Evolutionary conservation across 441 rosid species (phyloP), one percentile per base, ranked within the genome.

Genomic region (Croton laevigatus): DNA sequence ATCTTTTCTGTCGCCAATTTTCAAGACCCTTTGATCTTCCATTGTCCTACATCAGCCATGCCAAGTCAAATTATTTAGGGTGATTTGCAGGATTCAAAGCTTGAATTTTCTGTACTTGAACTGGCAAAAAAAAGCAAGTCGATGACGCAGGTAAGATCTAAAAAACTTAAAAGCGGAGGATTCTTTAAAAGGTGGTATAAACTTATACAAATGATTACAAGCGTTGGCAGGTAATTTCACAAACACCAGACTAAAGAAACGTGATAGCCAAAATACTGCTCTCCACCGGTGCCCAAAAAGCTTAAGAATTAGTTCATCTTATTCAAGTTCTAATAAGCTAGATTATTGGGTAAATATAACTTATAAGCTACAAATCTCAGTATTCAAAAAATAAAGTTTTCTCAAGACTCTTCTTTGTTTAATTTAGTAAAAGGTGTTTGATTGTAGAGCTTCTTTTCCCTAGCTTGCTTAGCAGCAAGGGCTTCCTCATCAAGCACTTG

Each of bases 401-500:
- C 73, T 85, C 76, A 85, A 65, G 94, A 81, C 71, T 87, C 91
- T 77, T 93, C 90, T 64, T 87, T 87, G 82, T 76, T 85, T 71
- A 88, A 73, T 67, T 87, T 86, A 37, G 88, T 79, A 16, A 84
- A 78, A 32, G 78, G 74, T 70, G 81, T 80, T 72, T 78, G 84
- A 1, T 78, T 68, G 53, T 73, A 83, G 59, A 85, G 78, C 72
- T 80, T 79, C 66, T 88, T 81, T 77, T 91, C 91, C 71, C 75
- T 78, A 66, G 89, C 91, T 81, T 78, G 78, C 86, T 94, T 94
- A 66, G 82, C 84, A 49, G 93, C 88, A 34, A 91, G 82, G 42
- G 90, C 90, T 76, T 91, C 95, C 70, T 88, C 97, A 60, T 94
- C 91, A 3, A 91, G 91, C 59, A 89, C 78, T 85, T 85, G 87